Percentiles rank a stretch among this genome's conserved stretches.
Conservation (phyloP, 2,329 filamentous ascomycete species). For the Proliferodiscus dingleyae region DNA sequence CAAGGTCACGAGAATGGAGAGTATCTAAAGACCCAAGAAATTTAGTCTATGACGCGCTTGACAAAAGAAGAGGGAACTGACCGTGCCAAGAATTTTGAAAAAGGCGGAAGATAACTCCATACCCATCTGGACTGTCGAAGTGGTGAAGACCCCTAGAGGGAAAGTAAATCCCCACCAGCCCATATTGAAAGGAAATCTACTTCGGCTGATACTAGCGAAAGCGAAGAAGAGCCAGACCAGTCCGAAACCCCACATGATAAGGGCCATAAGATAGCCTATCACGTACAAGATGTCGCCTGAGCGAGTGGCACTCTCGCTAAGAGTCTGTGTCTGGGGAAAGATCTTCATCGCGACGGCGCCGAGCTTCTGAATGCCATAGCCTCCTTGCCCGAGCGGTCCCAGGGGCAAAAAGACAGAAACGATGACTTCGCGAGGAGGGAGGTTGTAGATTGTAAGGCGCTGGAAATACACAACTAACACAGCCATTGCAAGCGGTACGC, state of each 20-base stretch:
- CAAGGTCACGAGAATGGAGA: conserved; percentile 45
- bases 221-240: conserved; percentile 52
- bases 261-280: conserved; percentile 47
- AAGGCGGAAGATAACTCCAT: conserved; percentile 49
- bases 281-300: conserved; percentile 54
- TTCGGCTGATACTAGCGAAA: conserved; percentile 41
- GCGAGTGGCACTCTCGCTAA: conserved; percentile 30
- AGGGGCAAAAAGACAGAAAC: conserved; percentile 64
- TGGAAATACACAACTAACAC: conserved; percentile 66
- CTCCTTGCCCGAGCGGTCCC: conserved; percentile 62
- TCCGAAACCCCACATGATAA: conserved; percentile 53
- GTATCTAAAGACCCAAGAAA: conserved; percentile 32
- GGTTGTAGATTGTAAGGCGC: conserved; percentile 59
- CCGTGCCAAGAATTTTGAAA: conserved; percentile 52
- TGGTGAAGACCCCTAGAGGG: conserved; percentile 52
- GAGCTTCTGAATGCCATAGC: conserved; percentile 43
- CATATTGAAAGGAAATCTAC: conserved; percentile 54
- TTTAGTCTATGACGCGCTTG: conserved; percentile 24
- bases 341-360: conserved; percentile 43
- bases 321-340: conserved; percentile 34
- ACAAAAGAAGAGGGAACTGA: conserved; percentile 30
- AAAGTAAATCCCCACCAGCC: conserved; percentile 61
- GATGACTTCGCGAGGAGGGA: conserved; percentile 62
- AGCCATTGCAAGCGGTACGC: conserved; percentile 54
- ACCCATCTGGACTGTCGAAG: conserved; percentile 43